Percentiles rank a stretch among this genome's conserved stretches.
These are phyloP conservation scores for Eimeria zaria DNA, from an alignment of 169 alveolate genomes.

Conservation along the genomic window DNA sequence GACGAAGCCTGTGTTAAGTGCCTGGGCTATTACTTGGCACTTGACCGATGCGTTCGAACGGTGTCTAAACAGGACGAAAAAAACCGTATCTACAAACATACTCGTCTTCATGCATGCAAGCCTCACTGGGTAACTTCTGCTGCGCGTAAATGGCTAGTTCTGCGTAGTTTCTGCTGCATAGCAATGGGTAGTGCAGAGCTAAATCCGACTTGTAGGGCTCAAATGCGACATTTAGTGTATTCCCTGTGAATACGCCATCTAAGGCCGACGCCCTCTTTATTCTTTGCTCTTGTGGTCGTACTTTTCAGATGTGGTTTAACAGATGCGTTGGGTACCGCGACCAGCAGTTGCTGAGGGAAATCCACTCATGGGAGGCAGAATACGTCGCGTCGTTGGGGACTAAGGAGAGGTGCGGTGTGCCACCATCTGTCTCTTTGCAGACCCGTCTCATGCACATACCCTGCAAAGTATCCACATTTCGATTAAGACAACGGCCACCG, in stretches of 20 bases:
- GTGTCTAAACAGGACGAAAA: slow-evolving; percentile 72
- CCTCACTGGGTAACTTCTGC: slow-evolving; percentile 56
- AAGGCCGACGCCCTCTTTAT: not conserved
- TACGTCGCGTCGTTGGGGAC: slow-evolving; percentile 21
- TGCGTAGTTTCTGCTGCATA: not conserved
- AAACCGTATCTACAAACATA: slow-evolving; percentile 59
- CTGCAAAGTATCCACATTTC: not conserved
- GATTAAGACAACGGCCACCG: not conserved
- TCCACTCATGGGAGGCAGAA: slow-evolving; percentile 62
- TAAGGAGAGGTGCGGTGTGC: slow-evolving; percentile 7
- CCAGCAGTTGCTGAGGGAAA: slow-evolving; percentile 56
- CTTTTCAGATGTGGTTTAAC: slow-evolving; percentile 57
- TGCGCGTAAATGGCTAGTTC: not conserved
- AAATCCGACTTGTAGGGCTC: not conserved
- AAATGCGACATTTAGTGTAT: not conserved
- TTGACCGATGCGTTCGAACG: slow-evolving; percentile 71
- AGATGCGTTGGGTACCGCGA: slow-evolving; percentile 50
- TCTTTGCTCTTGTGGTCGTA: not conserved
- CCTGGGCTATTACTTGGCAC: slow-evolving; percentile 68
- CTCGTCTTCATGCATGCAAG: slow-evolving; percentile 74
- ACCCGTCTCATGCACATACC: not conserved
- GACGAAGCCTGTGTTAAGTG: slow-evolving; percentile 58
- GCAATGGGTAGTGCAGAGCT: not conserved
- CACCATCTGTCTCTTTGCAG: not conserved
- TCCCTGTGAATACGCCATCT: not conserved